Percentiles rank a stretch among this genome's conserved stretches.
Conservation (phyloP, 768 basidiomycete genomes). For the Rhodotorula kratochvilovae region DNA sequence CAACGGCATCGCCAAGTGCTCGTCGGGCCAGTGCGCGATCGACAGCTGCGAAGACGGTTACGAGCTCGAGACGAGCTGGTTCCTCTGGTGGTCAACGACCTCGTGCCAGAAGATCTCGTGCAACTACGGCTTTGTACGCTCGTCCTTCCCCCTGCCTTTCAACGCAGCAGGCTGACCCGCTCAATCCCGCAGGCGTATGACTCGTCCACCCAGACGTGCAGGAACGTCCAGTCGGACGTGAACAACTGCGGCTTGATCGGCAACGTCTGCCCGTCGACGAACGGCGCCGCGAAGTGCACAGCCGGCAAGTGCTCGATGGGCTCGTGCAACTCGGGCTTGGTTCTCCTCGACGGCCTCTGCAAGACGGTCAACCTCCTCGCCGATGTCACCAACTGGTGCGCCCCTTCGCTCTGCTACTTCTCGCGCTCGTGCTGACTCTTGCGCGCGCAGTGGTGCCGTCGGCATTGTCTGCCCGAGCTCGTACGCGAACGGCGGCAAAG, state of each 20-base stretch:
- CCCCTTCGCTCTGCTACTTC: background rate
- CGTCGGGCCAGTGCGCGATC: slow-evolving; percentile 10
- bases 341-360: slow-evolving; percentile 20
- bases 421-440: too few species aligned
- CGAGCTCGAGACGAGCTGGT: slow-evolving; percentile 10
- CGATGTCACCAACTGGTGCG: slow-evolving; percentile 23
- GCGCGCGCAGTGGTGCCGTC: slow-evolving; percentile 4
- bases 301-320: slow-evolving; percentile 5
- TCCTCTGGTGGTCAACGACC: slow-evolving; percentile 11
- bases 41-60: slow-evolving; percentile 8
- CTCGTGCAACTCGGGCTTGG: slow-evolving; percentile 16
- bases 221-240: slow-evolving; percentile 5
- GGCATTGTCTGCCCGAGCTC: slow-evolving; percentile 20
- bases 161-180: background rate
- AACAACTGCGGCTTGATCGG: slow-evolving; percentile 31
- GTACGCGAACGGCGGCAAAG: slow-evolving; percentile 34
- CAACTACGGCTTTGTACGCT: slow-evolving; percentile 12
- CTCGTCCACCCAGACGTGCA: background rate
- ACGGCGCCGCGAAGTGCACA: slow-evolving; percentile 17
- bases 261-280: slow-evolving; percentile 10
- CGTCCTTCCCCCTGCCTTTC: background rate
- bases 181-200: background rate
- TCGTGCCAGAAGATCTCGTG: slow-evolving; percentile 11
- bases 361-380: slow-evolving; percentile 4
- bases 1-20: slow-evolving; percentile 21